A percentile compares a stretch with the other conserved stretches of the same genome.
Conservation (phyloP, 2,329 filamentous ascomycete genomes). For the Apiospora koreana region DNA sequence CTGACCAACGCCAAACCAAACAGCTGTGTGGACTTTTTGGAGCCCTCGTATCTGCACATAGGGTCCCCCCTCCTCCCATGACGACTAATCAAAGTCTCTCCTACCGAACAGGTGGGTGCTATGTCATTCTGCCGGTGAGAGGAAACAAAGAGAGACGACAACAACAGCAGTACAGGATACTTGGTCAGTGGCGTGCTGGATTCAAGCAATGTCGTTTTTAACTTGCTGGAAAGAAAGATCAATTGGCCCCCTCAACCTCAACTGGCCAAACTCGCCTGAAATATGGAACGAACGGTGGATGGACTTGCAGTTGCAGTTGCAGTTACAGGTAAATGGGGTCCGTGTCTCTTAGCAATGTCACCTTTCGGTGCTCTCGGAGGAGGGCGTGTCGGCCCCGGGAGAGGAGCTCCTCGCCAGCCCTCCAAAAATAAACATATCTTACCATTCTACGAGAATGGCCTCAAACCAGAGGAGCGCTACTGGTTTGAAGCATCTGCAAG, state of each 20-base stretch:
- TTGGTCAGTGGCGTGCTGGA: background rate
- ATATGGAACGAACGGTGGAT: background rate
- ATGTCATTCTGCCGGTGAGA: background rate
- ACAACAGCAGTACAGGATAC: background rate
- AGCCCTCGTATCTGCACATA: background rate
- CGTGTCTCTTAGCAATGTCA: background rate
- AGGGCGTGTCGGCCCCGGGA: background rate
- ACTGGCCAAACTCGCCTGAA: background rate
- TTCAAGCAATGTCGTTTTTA: background rate
- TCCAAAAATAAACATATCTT: background rate
- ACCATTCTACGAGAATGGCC: background rate
- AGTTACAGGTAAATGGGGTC: background rate
- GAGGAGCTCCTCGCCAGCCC: background rate
- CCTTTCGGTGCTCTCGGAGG: background rate
- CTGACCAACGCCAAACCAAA: too few relatives aligned
- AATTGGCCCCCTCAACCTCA: background rate
- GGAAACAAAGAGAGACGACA: background rate
- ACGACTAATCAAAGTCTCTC: background rate
- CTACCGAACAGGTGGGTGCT: background rate
- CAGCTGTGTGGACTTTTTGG: background rate
- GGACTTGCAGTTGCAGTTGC: background rate
- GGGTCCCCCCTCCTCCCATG: background rate
- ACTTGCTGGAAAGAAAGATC: background rate
- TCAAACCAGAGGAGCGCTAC: background rate
- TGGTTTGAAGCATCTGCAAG: background rate